Conservation (phyloP, 306 rosid species). For the Cicer bijugum region DNA sequence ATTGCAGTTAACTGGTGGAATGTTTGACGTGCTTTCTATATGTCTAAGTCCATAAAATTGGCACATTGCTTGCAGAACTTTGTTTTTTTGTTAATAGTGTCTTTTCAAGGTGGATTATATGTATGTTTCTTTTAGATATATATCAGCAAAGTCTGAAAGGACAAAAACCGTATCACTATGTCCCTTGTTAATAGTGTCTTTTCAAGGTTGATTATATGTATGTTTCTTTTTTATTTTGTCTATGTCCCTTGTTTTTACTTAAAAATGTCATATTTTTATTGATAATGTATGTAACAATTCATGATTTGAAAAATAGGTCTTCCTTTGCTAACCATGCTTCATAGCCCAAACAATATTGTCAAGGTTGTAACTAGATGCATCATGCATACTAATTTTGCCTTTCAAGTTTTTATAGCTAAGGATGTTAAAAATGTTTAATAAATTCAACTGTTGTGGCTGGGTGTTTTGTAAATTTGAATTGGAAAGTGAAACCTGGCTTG, state of each 20-base stretch:
- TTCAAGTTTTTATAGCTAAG: neutral
- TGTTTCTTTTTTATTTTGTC: no score
- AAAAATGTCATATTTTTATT: neutral
- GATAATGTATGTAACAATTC: neutral
- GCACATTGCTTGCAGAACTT: neutral
- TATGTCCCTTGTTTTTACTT: neutral
- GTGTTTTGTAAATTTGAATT: slow-evolving; percentile 18
- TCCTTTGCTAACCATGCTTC: neutral
- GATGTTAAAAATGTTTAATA: slow-evolving; percentile 21
- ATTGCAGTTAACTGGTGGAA: neutral
- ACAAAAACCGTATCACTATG: slow-evolving; percentile 11
- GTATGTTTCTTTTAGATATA: slow-evolving; percentile 30
- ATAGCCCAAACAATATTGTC: slow-evolving; percentile 12
- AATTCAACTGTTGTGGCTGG: slow-evolving; percentile 14
- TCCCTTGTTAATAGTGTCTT: no score
- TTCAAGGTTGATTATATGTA: no score
- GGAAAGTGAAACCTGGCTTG: slow-evolving; percentile 10
- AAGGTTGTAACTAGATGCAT: slow-evolving; percentile 15
- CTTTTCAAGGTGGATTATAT: slow-evolving; percentile 28
- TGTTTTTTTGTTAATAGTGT: slow-evolving; percentile 11
- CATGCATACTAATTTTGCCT: slow-evolving; percentile 5
- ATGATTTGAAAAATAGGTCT: neutral
- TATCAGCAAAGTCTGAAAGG: slow-evolving; percentile 35
- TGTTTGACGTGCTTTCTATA: slow-evolving; percentile 16
- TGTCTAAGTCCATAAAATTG: neutral